Base-by-base conservation (phyloP, 345 rosid species). In the Schrenkiella parvula region DNA sequence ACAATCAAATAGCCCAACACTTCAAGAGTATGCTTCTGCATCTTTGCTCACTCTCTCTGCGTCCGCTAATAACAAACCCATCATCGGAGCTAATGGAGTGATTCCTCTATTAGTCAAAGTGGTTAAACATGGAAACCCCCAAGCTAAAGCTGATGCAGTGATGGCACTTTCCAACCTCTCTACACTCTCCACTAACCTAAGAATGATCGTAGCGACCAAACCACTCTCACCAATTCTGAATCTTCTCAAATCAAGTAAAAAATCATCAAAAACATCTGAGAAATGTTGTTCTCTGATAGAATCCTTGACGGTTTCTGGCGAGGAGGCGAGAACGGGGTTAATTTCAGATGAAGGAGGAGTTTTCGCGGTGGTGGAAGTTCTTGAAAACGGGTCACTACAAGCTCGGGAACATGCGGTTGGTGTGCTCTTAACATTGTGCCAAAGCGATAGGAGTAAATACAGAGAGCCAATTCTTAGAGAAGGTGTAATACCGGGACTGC, bases 401-500 rank as follows among this genome's bases (percentile, higher is more conserved):
- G 84, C 86, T 60, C 84, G 99, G 48, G 99, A 95, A 68, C 90
- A 89, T 41, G 98, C 93, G 0, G 95, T 91, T 13, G 97, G 98
- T 51, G 84, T 89, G 5, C 83, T 95, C 17, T 78, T 95, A 43
- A 82, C 84, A 2, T 64, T 89, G 83, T 95, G 99, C 66, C 86
- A 95, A 81, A 88, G 91, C 12, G 92, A 95, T 53, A 82, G 99
- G 21, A 82, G 89, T 84, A 91, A 79, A 84, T 95, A 86, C 66
- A 81, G 98, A 77, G 93, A 89, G 79, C 98, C 90, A 2, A 95
- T 95, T 64, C 93, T 95, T 13, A 73, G 75, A 84, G 99, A 95
- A 85, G 99, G 99, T 53, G 99, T 89, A 10, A 95, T 95, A 64
- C 99, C 99, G 0, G 99, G 99, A 57, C 80, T 95, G 26, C 98